Conservation (phyloP, 257 asterid genomes). For the Handroanthus guayacan region DNA sequence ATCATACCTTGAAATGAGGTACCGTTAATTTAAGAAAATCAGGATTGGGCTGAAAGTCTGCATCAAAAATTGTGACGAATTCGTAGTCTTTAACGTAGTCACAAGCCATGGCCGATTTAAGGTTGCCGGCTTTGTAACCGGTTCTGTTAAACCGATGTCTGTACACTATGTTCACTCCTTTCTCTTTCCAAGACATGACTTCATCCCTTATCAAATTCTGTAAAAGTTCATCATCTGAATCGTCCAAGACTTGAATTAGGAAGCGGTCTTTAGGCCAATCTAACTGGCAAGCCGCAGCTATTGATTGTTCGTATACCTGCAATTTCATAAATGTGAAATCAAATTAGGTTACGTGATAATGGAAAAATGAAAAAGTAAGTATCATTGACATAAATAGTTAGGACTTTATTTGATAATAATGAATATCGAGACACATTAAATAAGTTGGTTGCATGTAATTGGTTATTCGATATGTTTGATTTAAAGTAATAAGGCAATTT, state of each 20-base stretch:
- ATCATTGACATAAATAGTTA: not conserved
- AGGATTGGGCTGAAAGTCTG: conserved; percentile 87
- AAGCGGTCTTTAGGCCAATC: conserved; percentile 95
- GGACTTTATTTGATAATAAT: too few relatives aligned
- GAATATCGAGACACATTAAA: too few relatives aligned
- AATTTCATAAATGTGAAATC: conserved; percentile 21
- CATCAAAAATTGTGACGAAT: conserved; percentile 85
- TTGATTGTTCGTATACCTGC: conserved; percentile 85
- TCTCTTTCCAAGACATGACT: conserved; percentile 76
- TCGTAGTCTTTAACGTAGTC: conserved; percentile 87
- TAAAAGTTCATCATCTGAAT: conserved; percentile 83
- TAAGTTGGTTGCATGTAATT: too few relatives aligned
- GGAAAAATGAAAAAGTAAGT: not conserved
- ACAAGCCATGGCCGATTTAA: conserved; percentile 93
- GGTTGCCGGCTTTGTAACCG: conserved; percentile 96
- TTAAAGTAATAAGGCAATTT: too few relatives aligned
- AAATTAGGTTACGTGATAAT: conserved; percentile 2
- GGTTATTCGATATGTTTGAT: too few relatives aligned
- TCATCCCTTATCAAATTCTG: conserved; percentile 77
- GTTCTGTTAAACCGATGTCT: conserved; percentile 84
- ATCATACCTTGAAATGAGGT: conserved; percentile 88
- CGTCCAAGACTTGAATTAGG: conserved; percentile 84
- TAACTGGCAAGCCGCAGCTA: conserved; percentile 83
- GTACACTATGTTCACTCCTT: conserved; percentile 83
- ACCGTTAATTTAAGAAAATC: conserved; percentile 88